These are phyloP conservation scores for Cicer yamashitae DNA, from an alignment of 306 rosid species.

Conservation along the genomic window DNA sequence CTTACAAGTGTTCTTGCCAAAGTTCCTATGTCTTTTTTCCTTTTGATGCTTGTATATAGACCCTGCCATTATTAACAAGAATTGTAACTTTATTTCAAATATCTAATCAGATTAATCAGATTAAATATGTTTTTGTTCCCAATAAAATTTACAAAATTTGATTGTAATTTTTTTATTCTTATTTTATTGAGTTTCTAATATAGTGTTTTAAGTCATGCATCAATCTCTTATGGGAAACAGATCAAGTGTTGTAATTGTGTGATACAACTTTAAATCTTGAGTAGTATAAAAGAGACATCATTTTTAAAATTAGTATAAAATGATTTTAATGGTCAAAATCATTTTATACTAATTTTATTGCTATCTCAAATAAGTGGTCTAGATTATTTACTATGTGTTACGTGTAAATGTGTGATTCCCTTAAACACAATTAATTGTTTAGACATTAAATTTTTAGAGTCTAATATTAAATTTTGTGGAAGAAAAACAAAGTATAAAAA, in stretches of 20 bases:
- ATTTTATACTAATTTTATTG: too few relatives aligned
- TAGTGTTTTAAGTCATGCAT: background rate
- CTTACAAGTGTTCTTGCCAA: constrained; percentile 55
- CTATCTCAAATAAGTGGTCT: too few relatives aligned
- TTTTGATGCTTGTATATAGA: constrained; percentile 53
- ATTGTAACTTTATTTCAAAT: background rate
- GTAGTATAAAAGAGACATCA: too few relatives aligned
- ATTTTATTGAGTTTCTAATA: too few relatives aligned
- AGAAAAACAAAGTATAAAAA: background rate
- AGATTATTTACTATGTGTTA: too few relatives aligned
- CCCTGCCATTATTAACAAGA: constrained; percentile 49
- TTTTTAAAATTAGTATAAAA: too few relatives aligned
- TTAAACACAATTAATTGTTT: too few relatives aligned
- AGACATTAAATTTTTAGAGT: too few relatives aligned
- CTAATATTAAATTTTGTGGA: background rate
- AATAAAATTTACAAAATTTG: background rate
- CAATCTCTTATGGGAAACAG: background rate
- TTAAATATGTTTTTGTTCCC: background rate
- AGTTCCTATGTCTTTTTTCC: constrained; percentile 46
- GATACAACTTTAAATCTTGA: too few relatives aligned
- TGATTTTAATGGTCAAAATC: too few relatives aligned
- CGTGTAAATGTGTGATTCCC: too few relatives aligned
- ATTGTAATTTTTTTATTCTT: background rate
- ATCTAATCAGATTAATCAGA: background rate
- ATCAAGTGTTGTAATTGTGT: too few relatives aligned